Evolutionary conservation across 495 filamentous ascomycete species (phyloP), one percentile per base, ranked within the genome.

Genomic region (Penicillium psychrofluorescens): DNA sequence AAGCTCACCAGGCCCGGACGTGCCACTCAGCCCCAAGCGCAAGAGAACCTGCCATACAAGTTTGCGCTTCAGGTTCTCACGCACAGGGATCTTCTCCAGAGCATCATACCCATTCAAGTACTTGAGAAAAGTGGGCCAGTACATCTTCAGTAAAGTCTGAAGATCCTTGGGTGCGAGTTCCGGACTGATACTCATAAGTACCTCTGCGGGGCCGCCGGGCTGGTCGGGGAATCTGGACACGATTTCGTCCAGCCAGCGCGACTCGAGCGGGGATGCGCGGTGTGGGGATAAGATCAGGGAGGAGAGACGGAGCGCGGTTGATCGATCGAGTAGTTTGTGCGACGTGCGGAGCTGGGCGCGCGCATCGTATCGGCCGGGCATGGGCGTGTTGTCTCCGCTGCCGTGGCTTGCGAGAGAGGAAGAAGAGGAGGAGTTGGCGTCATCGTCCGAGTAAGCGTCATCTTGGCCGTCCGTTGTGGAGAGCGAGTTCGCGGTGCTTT

Each of bases 101-200:
- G 91, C 88, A 60, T 87, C 80, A 36, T 74, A 71, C 1, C 92
- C 92, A 63, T 97, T 90, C 49, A 96, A 87, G 62, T 95, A 94
- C 59, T 85, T 85, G 52, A 83, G 48, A 38, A 80, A 67, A 7
- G 58, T 62, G 6, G 76, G 75, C 73, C 78, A 80, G 27, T 71
- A 62, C 16, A 63, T 65, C 33, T 68, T 59, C 28, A 78, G 68
- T 33, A 85, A 75, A 29, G 63, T 62, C 34, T 74, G 72, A 61
- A 74, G 77, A 14, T 67, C 69, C 45, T 47, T 44, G 34, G 51
- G 66, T 52, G 43, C 49, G 46, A 43, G 52, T 40, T 50, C 58
- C 44, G 37, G 55, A 14, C 51, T 55, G 2, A 29, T 37, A 1
- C 35, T 45, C 10, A 41, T 36, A 0, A 44, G 29, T 6, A 28